Evolutionary conservation across 352 stramenopile genomes (phyloP).

Genomic region (Paralagenidium karlingii): DNA sequence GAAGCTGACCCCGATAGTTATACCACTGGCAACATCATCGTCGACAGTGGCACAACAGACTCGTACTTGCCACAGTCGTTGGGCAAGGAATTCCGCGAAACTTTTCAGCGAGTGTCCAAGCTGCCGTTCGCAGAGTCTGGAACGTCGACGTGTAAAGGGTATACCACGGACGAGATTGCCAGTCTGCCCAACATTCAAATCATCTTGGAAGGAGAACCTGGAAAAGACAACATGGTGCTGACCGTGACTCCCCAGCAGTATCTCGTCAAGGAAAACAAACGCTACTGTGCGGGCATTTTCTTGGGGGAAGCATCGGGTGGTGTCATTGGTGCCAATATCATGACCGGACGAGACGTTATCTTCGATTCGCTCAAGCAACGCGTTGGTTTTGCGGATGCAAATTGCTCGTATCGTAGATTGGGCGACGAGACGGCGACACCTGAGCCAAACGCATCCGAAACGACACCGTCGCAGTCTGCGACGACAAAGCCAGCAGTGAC

Average conservation of each 20-base stretch:
- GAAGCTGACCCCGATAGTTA: constrained; percentile 23
- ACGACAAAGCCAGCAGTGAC: constrained; percentile 7
- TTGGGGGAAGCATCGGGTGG: constrained; percentile 51
- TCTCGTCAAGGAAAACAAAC: constrained; percentile 26
- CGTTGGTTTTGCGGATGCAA: constrained; percentile 64
- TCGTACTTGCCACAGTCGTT: constrained; percentile 55
- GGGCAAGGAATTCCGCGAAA: constrained; percentile 31
- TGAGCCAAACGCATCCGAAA: constrained; percentile 1
- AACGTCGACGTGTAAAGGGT: constrained; percentile 22
- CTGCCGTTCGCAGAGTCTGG: constrained; percentile 33
- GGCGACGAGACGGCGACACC: constrained; percentile 2
- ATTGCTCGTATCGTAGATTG: constrained; percentile 23
- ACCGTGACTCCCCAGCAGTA: constrained; percentile 54
- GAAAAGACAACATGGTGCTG: constrained; percentile 30
- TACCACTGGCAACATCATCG: constrained; percentile 47
- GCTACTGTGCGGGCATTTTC: constrained; percentile 53
- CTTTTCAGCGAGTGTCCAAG: constrained; percentile 36
- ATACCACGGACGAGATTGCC: constrained; percentile 27
- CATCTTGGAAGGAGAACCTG: constrained; percentile 46
- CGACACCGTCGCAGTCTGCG: constrained; percentile 6
- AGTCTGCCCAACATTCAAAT: constrained; percentile 50
- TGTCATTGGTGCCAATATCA: constrained; percentile 75
- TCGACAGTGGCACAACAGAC: constrained; percentile 78
- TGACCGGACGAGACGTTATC: constrained; percentile 72
- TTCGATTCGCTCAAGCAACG: constrained; percentile 60